phyloP scores from a whole-genome alignment of 2,329 filamentous ascomycete species.

The Didymella arachidicola region DNA sequence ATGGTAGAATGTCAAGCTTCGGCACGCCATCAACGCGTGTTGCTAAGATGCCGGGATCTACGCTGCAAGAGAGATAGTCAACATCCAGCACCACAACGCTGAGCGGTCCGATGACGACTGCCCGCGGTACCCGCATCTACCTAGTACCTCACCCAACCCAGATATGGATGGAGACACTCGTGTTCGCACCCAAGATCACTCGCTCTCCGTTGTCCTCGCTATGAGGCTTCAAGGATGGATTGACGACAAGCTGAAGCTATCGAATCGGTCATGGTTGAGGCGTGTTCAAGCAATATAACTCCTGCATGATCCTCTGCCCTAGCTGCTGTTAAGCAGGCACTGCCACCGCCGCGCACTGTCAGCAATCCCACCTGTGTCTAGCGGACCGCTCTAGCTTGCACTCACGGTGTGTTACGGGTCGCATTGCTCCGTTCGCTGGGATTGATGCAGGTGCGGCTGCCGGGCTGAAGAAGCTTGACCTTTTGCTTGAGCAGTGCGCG shows the following conservation, averaged over 20 bases:
- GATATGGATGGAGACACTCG: background rate
- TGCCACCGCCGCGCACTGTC: constrained; percentile 43
- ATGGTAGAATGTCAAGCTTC: background rate
- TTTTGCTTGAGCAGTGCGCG: constrained; percentile 31
- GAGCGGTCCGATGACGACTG: constrained; percentile 8
- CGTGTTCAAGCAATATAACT: constrained; percentile 19
- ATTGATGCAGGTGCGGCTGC: constrained; percentile 44
- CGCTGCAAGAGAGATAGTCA: background rate
- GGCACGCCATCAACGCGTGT: background rate
- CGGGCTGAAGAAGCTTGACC: constrained; percentile 34
- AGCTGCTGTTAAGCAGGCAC: constrained; percentile 28
- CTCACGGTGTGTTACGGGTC: constrained; percentile 34
- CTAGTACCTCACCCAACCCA: background rate
- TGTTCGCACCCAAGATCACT: background rate
- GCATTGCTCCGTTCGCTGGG: constrained; percentile 36
- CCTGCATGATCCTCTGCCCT: constrained; percentile 17
- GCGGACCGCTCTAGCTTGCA: constrained; percentile 26
- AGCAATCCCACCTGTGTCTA: constrained; percentile 35
- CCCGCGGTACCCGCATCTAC: constrained; percentile 7
- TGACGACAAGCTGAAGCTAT: constrained; percentile 7
- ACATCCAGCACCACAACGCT: constrained; percentile 12
- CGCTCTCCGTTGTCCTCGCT: background rate
- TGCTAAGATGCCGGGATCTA: background rate
- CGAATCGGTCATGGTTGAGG: constrained; percentile 2
- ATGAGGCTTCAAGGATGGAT: background rate